These are phyloP conservation scores for Metschnikowia lachancei DNA, from an alignment of 805 yeast species.

Conservation along the genomic window DNA sequence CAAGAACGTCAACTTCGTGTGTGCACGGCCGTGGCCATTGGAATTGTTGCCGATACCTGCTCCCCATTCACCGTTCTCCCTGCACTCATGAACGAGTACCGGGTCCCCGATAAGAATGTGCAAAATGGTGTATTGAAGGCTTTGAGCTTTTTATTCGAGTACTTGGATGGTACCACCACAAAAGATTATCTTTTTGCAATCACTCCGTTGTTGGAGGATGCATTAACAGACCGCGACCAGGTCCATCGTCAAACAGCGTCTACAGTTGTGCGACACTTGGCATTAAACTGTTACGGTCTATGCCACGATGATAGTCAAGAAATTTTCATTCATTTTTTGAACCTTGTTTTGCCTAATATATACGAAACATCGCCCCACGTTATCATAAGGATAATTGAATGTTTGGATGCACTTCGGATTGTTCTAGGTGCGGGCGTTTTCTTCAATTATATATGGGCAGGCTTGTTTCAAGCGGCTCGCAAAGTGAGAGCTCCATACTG, in stretches of 20 bases:
- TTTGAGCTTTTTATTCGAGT: conserved; percentile 86
- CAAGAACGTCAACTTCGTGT: conserved; percentile 96
- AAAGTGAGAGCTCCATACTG: conserved; percentile 84
- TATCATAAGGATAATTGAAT: conserved; percentile 74
- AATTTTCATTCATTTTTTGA: conserved; percentile 77
- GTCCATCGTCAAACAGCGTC: conserved; percentile 97
- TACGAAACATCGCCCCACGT: conserved; percentile 97
- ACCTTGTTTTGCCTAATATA: conserved; percentile 81
- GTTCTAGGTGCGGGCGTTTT: conserved; percentile 75
- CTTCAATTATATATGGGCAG: conserved; percentile 78
- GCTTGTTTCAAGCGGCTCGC: conserved; percentile 89
- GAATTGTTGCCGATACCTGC: conserved; percentile 91
- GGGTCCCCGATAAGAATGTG: conserved; percentile 87
- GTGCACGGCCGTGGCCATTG: conserved; percentile 97
- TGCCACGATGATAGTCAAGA: conserved; percentile 62
- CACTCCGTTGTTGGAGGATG: conserved; percentile 80
- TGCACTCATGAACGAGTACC: conserved; percentile 91
- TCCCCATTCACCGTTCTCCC: conserved; percentile 92
- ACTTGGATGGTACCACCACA: conserved; percentile 71
- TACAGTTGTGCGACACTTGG: conserved; percentile 76
- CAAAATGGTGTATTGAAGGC: conserved; percentile 95
- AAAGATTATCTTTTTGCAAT: conserved; percentile 79
- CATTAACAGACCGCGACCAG: conserved; percentile 82
- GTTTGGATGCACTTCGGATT: conserved; percentile 67
- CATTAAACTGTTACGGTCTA: conserved; percentile 70